Evolutionary conservation across 805 yeast genomes (phyloP), one percentile per base, ranked within the genome.

Genomic region (Wickerhamiella cacticola): DNA sequence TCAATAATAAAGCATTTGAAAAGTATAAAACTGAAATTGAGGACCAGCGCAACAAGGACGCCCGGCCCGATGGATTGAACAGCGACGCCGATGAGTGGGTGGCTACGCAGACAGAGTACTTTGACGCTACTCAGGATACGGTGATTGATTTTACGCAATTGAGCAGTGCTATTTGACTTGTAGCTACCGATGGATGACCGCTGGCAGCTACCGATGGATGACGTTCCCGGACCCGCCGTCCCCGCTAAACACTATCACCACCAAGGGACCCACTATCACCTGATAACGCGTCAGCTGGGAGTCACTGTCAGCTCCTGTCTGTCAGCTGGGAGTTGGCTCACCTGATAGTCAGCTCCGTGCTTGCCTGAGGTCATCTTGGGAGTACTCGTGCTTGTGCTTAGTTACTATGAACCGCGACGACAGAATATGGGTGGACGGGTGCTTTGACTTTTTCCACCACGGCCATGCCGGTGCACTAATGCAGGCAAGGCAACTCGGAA

Each of bases 371-470:
- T n/a, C n/a, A n/a, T n/a, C n/a, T n/a, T n/a, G n/a, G n/a, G n/a
- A n/a, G n/a, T n/a, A n/a, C n/a, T 19, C 18, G n/a, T 31, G n/a
- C 7, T 13, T 31, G 13, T 6, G 5, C 13, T n/a, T 19, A 15
- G 13, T 10, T 18, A 36, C 3, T 9, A 39, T 39, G 42, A 41
- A 41, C 36, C 45, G 34, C 31, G 13, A 22, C 7, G 46, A 43
- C 43, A 59, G 81, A 45, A 81, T 89, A 51, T 92, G 98, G 98
- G 78, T 92, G 24, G 98, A 92, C 63, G 98, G 98, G 0, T 92
- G 98, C 62, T 92, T 92, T 66, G 98, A 92, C 64, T 92, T 92
- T 67, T 85, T 95, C 36, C 98, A 92, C 63, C 97, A 92, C 60
- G 97, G 74, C 21, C 98, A 92, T 59, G 94, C 96, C 2, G 96